Evolutionary conservation across 345 rosid genomes (phyloP).

Genomic region (Pugionium cornutum): DNA sequence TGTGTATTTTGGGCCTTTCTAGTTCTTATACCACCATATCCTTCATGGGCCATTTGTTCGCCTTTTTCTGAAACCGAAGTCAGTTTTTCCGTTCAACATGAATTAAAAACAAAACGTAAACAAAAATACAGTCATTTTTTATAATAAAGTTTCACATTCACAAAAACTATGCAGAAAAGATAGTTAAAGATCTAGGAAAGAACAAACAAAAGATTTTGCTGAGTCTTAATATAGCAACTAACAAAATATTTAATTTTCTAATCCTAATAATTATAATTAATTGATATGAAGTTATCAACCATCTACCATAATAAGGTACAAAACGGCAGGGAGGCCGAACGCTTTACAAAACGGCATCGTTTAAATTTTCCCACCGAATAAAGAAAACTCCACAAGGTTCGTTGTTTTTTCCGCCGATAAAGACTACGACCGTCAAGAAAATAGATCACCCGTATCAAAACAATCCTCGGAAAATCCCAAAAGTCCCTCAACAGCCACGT

Average conservation of each 20-base stretch:
- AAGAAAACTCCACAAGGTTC: constrained; percentile 14
- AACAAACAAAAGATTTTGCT: no score
- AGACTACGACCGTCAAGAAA: constrained; percentile 62
- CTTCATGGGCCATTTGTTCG: no score
- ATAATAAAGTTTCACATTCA: no score
- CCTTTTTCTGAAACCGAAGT: no score
- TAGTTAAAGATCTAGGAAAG: no score
- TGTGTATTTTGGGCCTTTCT: no score
- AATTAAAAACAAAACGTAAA: no score
- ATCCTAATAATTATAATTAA: background rate
- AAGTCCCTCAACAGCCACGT: constrained; percentile 61
- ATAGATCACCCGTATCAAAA: constrained; percentile 46
- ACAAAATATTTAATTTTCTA: background rate
- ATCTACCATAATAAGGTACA: constrained; percentile 26
- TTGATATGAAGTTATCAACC: background rate
- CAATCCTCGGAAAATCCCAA: constrained; percentile 52
- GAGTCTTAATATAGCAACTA: background rate
- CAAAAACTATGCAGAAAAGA: no score
- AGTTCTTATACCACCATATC: no score
- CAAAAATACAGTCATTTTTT: no score
- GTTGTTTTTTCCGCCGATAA: constrained; percentile 48
- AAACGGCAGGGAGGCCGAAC: constrained; percentile 32
- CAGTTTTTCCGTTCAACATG: no score
- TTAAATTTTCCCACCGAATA: constrained; percentile 30
- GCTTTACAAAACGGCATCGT: constrained; percentile 41